Percentiles rank a stretch among this genome's conserved stretches.
Evolutionary conservation across 805 yeast genomes (phyloP).

Genomic region (Zygosaccharomyces siamensis): DNA sequence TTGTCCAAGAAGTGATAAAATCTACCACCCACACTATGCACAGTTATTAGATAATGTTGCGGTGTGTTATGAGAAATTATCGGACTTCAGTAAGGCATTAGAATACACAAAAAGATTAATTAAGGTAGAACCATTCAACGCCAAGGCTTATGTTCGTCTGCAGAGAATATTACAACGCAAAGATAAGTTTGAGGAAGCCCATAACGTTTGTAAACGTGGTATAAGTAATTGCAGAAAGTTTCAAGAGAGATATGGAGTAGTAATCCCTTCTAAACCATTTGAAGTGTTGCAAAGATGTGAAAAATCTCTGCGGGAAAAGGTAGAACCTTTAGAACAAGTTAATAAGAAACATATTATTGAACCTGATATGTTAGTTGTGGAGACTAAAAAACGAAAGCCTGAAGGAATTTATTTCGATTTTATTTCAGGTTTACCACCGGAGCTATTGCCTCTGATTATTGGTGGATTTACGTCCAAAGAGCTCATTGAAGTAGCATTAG

Average conservation of each 20-base stretch:
- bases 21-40: conserved; percentile 28
- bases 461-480: conserved; percentile 19
- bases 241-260: conserved; percentile 9
- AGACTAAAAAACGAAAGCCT: background rate
- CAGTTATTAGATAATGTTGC: conserved; percentile 28
- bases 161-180: conserved; percentile 27
- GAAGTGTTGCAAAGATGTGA: conserved; percentile 2
- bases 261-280: conserved; percentile 13
- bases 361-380: conserved; percentile 12
- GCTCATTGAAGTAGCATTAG: conserved; percentile 16
- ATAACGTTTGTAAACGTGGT: conserved; percentile 19
- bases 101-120: conserved; percentile 21
- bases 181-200: conserved; percentile 21
- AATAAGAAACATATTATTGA: conserved; percentile 18
- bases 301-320: background rate
- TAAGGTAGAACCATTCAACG: conserved; percentile 25
- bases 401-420: conserved; percentile 14
- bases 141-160: conserved; percentile 27
- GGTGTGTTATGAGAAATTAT: conserved; percentile 29
- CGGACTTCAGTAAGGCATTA: conserved; percentile 22
- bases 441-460: conserved; percentile 24
- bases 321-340: background rate
- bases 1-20: conserved; percentile 7
- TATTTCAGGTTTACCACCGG: conserved; percentile 23
- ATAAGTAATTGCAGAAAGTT: conserved; percentile 15